These are phyloP conservation scores for Fusarium fracticaudum DNA, from an alignment of 2,329 filamentous ascomycete species.

Conservation along the genomic window DNA sequence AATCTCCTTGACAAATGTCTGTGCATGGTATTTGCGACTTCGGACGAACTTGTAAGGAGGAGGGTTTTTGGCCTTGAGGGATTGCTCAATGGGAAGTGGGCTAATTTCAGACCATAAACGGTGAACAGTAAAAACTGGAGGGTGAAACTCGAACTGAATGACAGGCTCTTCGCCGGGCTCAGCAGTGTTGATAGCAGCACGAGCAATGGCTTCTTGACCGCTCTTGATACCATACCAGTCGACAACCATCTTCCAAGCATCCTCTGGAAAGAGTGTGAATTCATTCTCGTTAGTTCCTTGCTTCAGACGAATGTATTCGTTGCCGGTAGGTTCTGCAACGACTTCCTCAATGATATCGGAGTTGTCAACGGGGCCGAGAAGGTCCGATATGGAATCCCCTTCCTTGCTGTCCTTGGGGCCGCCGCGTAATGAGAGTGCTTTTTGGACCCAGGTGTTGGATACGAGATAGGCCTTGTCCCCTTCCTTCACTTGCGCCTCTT, in stretches of 20 bases:
- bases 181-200: constrained; percentile 81
- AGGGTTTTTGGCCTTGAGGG: constrained; percentile 68
- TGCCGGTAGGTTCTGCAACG: constrained; percentile 59
- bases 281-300: constrained; percentile 74
- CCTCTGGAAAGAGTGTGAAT: constrained; percentile 79
- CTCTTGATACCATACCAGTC: constrained; percentile 83
- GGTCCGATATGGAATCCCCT: constrained; percentile 67
- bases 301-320: constrained; percentile 77
- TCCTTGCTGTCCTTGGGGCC: constrained; percentile 65
- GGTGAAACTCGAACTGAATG: constrained; percentile 83
- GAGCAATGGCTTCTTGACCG: constrained; percentile 75
- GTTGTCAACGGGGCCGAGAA: constrained; percentile 86
- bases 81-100: constrained; percentile 65
- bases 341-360: constrained; percentile 77
- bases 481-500: constrained; percentile 67
- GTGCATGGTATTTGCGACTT: constrained; percentile 74
- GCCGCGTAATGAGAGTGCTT: constrained; percentile 73
- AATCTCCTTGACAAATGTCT: constrained; percentile 78
- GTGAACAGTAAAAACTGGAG: constrained; percentile 85
- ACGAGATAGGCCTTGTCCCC: constrained; percentile 82
- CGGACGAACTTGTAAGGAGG: constrained; percentile 73
- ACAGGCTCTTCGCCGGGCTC: constrained; percentile 67
- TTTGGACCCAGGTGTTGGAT: constrained; percentile 80
- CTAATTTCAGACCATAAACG: constrained; percentile 74
- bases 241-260: constrained; percentile 83